These are phyloP conservation scores for Flaveria sonorensis DNA, from an alignment of 129 eudicot species.

Conservation along the genomic window DNA sequence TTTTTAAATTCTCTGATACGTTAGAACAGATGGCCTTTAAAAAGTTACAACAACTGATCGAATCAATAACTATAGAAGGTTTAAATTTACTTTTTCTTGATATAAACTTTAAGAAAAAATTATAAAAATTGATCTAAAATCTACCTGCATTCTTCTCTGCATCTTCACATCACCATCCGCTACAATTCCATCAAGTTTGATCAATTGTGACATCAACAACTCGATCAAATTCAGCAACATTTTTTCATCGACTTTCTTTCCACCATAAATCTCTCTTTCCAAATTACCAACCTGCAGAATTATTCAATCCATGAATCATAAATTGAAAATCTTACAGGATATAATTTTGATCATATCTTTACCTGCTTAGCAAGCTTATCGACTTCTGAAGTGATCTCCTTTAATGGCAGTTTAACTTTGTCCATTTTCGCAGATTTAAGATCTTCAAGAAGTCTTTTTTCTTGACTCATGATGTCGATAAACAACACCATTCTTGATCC, in stretches of 20 bases:
- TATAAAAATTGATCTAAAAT: neutral
- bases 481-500: conserved; percentile 73
- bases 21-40: no score
- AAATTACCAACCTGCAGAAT: conserved; percentile 53
- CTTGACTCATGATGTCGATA: conserved; percentile 66
- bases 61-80: no score
- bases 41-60: no score
- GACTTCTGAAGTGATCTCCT: conserved; percentile 53
- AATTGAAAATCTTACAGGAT: neutral
- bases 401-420: conserved; percentile 54
- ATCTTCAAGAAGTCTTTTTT: conserved; percentile 58
- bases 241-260: conserved; percentile 71
- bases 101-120: no score
- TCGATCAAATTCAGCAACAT: conserved; percentile 66
- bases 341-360: neutral
- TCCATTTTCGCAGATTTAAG: conserved; percentile 53
- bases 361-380: conserved; percentile 82
- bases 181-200: conserved; percentile 73
- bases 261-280: conserved; percentile 72
- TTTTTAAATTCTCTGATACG: no score
- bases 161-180: conserved; percentile 82
- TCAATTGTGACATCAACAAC: conserved; percentile 72
- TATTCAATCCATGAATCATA: neutral
- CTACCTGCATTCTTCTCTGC: conserved; percentile 78
- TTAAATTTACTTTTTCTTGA: no score